Percentiles rank a stretch among this genome's conserved stretches.
Evolutionary conservation across 805 yeast species (phyloP).

Genomic region (Starmerella ratchasimensis): DNA sequence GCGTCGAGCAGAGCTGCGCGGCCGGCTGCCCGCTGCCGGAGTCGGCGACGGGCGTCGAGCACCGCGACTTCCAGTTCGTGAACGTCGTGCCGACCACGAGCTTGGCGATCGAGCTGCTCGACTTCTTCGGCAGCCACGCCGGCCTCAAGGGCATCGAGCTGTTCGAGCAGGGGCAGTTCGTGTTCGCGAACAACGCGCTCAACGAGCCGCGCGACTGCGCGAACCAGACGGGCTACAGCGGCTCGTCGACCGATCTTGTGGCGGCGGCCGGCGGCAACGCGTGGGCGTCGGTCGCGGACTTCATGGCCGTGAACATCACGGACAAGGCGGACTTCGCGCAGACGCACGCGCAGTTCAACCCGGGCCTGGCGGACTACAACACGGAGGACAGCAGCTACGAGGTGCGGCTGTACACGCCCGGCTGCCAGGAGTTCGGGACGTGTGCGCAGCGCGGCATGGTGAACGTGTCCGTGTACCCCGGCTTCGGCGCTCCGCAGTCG

Average conservation of each 20-base stretch:
- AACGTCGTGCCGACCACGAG: constrained; percentile 47
- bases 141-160: constrained; percentile 62
- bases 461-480: constrained; percentile 52
- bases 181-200: constrained; percentile 61
- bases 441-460: constrained; percentile 64
- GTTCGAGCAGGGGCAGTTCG: constrained; percentile 41
- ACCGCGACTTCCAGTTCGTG: constrained; percentile 71
- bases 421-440: constrained; percentile 55
- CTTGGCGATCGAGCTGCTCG: constrained; percentile 50
- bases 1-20: constrained; percentile 52
- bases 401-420: constrained; percentile 69
- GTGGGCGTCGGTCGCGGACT: constrained; percentile 21
- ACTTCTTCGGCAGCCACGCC: constrained; percentile 55
- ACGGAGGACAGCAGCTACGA: constrained; percentile 57
- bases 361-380: constrained; percentile 39
- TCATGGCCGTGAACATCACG: constrained; percentile 23
- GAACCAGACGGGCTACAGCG: not conserved
- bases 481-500: constrained; percentile 31
- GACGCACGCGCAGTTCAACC: constrained; percentile 40
- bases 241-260: no score
- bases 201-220: constrained; percentile 24
- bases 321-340: constrained; percentile 24
- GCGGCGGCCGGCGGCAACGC: not conserved
- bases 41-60: constrained; percentile 22
- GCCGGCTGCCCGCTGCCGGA: constrained; percentile 72